A percentile compares a stretch with the other conserved stretches of the same genome.
Conservation (phyloP, 306 rosid genomes). For the Quercus dentata region DNA sequence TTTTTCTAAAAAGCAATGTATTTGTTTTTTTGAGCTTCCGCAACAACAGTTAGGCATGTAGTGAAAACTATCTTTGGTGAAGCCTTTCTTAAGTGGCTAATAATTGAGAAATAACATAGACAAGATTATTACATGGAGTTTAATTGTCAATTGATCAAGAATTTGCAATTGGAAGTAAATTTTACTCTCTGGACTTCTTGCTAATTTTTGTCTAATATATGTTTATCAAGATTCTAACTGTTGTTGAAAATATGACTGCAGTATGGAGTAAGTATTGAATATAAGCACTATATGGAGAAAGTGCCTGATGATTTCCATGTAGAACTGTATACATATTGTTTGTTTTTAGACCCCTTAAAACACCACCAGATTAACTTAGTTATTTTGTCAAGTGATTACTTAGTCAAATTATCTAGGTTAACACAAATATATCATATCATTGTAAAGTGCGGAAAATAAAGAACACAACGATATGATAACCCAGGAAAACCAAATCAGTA, state of each 20-base stretch:
- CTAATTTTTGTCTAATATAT: background rate
- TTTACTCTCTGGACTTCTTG: background rate
- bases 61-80: background rate
- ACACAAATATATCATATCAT: too few relatives aligned
- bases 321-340: background rate
- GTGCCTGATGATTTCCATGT: background rate
- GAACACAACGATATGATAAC: too few relatives aligned
- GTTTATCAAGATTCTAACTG: background rate
- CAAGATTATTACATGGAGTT: background rate
- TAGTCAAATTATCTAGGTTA: too few relatives aligned
- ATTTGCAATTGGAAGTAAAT: background rate
- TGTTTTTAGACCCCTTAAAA: too few relatives aligned
- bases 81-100: background rate
- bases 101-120: background rate
- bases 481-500: too few relatives aligned
- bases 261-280: background rate
- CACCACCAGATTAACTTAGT: too few relatives aligned
- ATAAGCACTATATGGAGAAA: background rate
- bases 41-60: background rate
- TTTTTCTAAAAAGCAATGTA: too few relatives aligned
- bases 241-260: background rate
- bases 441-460: too few relatives aligned
- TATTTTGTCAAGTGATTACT: too few relatives aligned
- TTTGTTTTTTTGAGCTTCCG: too few relatives aligned
- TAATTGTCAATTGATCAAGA: background rate